These are phyloP conservation scores for Thalassiosira livingstoniorum DNA, from an alignment of 352 stramenopile genomes.

Conservation along the genomic window DNA sequence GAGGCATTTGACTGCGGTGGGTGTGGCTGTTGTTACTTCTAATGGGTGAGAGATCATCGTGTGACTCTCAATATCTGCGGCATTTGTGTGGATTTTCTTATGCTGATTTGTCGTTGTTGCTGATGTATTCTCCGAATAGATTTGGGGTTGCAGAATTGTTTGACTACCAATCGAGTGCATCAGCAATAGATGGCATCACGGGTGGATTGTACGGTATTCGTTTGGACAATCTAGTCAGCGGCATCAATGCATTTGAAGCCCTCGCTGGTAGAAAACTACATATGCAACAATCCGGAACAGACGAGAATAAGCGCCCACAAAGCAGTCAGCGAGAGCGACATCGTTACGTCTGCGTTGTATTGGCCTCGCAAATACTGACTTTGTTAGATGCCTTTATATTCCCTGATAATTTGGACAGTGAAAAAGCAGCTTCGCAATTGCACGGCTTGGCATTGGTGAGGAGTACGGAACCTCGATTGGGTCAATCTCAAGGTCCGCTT, in stretches of 20 bases:
- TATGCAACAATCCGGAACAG: no score
- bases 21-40: conserved; percentile 75
- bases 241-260: conserved; percentile 70
- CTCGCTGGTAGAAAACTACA: conserved; percentile 57
- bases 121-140: conserved; percentile 31
- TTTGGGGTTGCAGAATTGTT: conserved; percentile 79
- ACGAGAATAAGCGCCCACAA: not conserved
- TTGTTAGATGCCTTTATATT: conserved; percentile 87
- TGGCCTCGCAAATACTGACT: conserved; percentile 77
- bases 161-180: conserved; percentile 70
- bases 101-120: conserved; percentile 1
- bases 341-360: conserved; percentile 69
- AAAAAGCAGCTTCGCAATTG: conserved; percentile 69
- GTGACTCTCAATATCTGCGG: no score
- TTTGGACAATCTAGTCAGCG: conserved; percentile 68
- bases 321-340: conserved; percentile 52
- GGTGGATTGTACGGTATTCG: conserved; percentile 78
- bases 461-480: conserved; percentile 77
- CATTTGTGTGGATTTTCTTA: no score
- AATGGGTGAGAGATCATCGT: conserved; percentile 77
- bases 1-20: conserved; percentile 74
- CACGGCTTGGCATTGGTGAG: conserved; percentile 81
- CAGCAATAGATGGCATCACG: conserved; percentile 70
- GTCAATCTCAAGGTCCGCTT: conserved; percentile 79
- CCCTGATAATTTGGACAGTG: conserved; percentile 78